Evolutionary conservation across 768 basidiomycete species (phyloP), one percentile per base, ranked within the genome.

Genomic region (Hebeloma cylindrosporum): DNA sequence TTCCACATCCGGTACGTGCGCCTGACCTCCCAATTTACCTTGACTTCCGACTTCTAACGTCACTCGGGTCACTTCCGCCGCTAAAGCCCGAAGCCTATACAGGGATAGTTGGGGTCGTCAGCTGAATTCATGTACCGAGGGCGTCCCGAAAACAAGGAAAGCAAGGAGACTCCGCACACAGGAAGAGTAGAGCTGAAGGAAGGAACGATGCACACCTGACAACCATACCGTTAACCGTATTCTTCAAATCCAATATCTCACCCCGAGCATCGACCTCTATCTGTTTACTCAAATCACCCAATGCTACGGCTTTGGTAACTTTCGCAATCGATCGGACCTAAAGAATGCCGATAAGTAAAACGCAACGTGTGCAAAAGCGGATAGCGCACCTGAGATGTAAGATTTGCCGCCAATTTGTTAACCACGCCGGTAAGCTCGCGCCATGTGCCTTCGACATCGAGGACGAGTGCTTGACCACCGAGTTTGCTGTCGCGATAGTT

Each of bases 361-460:
- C 29, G 17, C 7, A 29, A 40, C 22, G 14, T 33, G n/a, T 29
- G n/a, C 13, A 39, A 47, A 52, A 44, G 26, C 11, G n/a, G 39
- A 28, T 13, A 40, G 51, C 51, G 2, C 16, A 68, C 71, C 72
- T 92, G 88, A 43, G 79, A 80, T 9, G 86, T 90, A 47, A 89
- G 66, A 66, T 90, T 90, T 4, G 82, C 82, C 5, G 85, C 85
- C 52, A 90, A 65, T 60, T 86, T 85, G 68, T 90, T 90, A 59
- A 90, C 87, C 35, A 87, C 85, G 48, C 82, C 84, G 0, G 88
- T 91, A 44, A 90, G 66, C 63, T 91, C 85, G 31, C 83, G 76
- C 88, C 88, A 91, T n/a, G 87, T 88, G 20, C 92, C 92, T 70
- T 93, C 88, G 38, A 93, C 91, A 46, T 91, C 89, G 20, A 88